Conservation (phyloP, 225 moss, liverwort and hornwort genomes). For the Takakia lepidozioides region DNA sequence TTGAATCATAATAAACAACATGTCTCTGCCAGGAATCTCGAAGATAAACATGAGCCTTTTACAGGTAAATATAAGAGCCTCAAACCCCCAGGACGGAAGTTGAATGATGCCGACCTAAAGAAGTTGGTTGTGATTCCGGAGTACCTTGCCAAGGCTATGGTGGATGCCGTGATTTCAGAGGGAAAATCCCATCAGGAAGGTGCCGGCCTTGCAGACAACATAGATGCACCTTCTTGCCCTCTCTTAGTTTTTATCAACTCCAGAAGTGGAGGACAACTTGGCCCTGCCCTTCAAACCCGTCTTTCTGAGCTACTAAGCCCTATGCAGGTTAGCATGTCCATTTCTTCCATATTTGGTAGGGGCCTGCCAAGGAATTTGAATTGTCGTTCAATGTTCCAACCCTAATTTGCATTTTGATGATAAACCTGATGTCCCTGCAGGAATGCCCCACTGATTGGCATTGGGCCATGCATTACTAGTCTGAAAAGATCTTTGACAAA, state of each 20-base stretch:
- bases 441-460: background rate
- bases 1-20: no score
- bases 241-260: slow-evolving; percentile 50
- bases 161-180: slow-evolving; percentile 29
- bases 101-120: slow-evolving; percentile 24
- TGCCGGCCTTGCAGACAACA: slow-evolving; percentile 14
- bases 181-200: slow-evolving; percentile 30
- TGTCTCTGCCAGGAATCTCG: no score
- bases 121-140: slow-evolving; percentile 26
- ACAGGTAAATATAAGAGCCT: no score
- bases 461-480: background rate
- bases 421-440: background rate
- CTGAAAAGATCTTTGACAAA: background rate
- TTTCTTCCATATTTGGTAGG: no score
- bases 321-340: slow-evolving; percentile 40
- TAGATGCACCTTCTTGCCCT: slow-evolving; percentile 33
- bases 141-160: slow-evolving; percentile 37
- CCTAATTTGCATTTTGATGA: background rate
- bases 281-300: slow-evolving; percentile 30
- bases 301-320: slow-evolving; percentile 43
- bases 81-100: no score
- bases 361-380: no score
- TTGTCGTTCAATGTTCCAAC: background rate
- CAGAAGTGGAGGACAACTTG: slow-evolving; percentile 47
- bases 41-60: no score